phyloP scores from a whole-genome alignment of 768 basidiomycete genomes.

The Collybiopsis luxurians region DNA sequence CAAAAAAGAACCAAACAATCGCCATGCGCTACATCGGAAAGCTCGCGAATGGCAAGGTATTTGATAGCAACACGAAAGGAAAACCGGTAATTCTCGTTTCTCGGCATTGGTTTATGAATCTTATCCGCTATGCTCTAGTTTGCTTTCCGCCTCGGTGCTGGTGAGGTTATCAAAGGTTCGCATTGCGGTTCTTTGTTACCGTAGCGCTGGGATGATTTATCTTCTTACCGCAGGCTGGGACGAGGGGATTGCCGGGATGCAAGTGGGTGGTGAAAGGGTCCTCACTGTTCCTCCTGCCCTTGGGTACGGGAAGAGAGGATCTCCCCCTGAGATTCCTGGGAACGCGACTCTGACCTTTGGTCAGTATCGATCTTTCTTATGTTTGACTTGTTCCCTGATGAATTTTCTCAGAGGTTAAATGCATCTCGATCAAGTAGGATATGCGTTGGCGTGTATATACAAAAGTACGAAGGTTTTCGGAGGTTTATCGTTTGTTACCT shows the following conservation, averaged over 20 bases:
- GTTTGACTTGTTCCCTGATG: background rate
- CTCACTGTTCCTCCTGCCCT: constrained; percentile 71
- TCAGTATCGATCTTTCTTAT: constrained; percentile 30
- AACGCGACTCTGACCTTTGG: constrained; percentile 85
- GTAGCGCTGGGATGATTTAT: too few species aligned
- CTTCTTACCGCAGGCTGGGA: constrained; percentile 71
- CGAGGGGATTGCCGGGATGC: constrained; percentile 89
- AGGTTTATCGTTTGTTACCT: too few species aligned
- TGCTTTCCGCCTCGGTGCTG: constrained; percentile 75
- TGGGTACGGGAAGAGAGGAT: constrained; percentile 65
- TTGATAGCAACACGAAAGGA: constrained; percentile 82
- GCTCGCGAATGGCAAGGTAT: constrained; percentile 68
- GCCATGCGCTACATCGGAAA: constrained; percentile 94
- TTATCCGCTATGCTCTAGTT: constrained; percentile 40
- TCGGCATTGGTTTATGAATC: background rate
- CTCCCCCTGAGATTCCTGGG: constrained; percentile 58
- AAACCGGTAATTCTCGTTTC: constrained; percentile 58
- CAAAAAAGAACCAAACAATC: constrained; percentile 82
- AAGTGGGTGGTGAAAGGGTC: constrained; percentile 82
- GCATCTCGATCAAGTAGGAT: constrained; percentile 5
- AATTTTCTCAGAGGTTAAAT: constrained; percentile 6
- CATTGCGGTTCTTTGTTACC: background rate
- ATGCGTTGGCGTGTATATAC: background rate
- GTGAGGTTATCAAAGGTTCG: constrained; percentile 89
- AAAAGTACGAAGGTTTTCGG: background rate